A percentile compares a stretch with the other conserved stretches of the same genome.
Evolutionary conservation across 805 yeast species (phyloP).

Genomic region (Diddensiella caesifluorescens): DNA sequence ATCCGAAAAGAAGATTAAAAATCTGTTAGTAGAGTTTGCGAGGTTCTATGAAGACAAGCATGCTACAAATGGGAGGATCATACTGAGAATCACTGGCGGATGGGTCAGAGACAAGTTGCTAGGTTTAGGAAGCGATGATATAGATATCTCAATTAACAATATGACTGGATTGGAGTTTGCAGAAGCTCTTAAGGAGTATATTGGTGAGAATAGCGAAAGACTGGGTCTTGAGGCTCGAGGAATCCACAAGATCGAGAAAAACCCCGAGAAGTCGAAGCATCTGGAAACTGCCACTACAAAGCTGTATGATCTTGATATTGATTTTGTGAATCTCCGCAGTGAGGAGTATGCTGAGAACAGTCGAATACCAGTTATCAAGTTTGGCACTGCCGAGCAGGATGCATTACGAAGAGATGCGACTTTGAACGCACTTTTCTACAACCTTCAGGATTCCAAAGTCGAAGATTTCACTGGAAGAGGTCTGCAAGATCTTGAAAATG

Average conservation of each 20-base stretch:
- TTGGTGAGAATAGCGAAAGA: constrained; percentile 28
- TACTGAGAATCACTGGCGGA: constrained; percentile 87
- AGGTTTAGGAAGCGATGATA: constrained; percentile 74
- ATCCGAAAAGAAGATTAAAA: constrained; percentile 29
- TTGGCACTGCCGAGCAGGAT: constrained; percentile 90
- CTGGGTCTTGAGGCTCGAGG: constrained; percentile 32
- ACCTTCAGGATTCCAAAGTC: constrained; percentile 57
- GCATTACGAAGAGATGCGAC: constrained; percentile 95
- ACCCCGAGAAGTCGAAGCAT: constrained; percentile 95
- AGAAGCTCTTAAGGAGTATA: constrained; percentile 49
- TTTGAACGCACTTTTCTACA: constrained; percentile 84
- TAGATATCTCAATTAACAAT: constrained; percentile 85
- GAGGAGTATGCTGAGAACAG: constrained; percentile 81
- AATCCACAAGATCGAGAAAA: constrained; percentile 78
- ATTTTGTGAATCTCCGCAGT: constrained; percentile 84
- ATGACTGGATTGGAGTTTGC: constrained; percentile 88
- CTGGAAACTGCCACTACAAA: constrained; percentile 94
- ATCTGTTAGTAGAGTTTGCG: constrained; percentile 31
- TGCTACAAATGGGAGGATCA: constrained; percentile 32
- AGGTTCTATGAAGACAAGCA: constrained; percentile 21
- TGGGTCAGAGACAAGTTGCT: constrained; percentile 96
- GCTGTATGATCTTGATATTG: constrained; percentile 77
- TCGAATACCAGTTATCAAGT: constrained; percentile 75
- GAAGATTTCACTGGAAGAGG: constrained; percentile 87
- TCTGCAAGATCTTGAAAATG: constrained; percentile 58